Evolutionary conservation across 169 alveolate species (phyloP).

Genomic region (Babesia ovis): DNA sequence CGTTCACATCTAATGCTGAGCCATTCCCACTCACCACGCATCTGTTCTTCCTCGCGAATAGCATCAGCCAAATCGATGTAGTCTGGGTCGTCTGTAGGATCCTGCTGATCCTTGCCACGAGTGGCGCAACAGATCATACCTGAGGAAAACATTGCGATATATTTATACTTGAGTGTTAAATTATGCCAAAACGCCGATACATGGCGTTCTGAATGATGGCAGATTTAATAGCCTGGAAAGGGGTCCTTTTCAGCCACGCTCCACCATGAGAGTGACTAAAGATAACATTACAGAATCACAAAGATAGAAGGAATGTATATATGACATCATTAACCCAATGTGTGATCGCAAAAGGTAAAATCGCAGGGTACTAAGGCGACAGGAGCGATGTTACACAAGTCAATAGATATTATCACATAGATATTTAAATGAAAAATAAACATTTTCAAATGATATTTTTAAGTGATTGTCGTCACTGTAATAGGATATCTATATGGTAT

Average conservation of each 20-base stretch:
- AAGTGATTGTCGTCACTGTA: no score
- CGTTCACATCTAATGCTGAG: constrained; percentile 63
- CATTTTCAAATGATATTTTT: no score
- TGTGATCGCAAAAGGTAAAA: neutral
- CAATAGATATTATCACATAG: no score
- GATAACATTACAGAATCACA: neutral
- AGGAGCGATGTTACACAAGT: no score
- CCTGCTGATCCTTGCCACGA: neutral
- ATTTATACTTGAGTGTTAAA: no score
- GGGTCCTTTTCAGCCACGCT: neutral
- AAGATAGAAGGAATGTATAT: no score
- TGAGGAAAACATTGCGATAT: neutral
- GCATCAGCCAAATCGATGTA: constrained; percentile 48
- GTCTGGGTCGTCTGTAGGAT: constrained; percentile 10
- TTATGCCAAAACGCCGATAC: no score
- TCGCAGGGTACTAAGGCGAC: no score
- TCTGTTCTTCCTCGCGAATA: constrained; percentile 27
- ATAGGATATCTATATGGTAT: no score
- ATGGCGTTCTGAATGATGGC: no score
- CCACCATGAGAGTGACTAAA: neutral
- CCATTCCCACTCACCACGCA: constrained; percentile 65
- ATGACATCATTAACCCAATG: neutral
- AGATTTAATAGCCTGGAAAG: no score
- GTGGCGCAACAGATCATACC: constrained; percentile 10
- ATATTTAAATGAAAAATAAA: no score